Percentiles rank a stretch among this genome's conserved stretches.
These are phyloP conservation scores for Hyaloperonospora brassicae DNA, from an alignment of 352 stramenopile species.

Conservation along the genomic window DNA sequence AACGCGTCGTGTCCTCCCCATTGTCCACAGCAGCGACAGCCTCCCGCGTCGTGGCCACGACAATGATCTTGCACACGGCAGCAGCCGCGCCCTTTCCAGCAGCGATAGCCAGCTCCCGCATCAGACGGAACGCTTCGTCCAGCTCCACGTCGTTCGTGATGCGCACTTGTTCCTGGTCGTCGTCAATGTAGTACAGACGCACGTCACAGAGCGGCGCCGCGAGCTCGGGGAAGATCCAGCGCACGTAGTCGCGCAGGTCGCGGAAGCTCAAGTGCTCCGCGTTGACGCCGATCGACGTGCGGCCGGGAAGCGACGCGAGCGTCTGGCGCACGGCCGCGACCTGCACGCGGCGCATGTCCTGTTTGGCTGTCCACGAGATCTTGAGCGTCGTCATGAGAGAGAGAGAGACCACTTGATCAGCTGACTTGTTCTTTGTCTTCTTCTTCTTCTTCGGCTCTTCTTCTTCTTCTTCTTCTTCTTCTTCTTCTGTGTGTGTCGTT, in stretches of 20 bases:
- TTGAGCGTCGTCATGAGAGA: slow-evolving; percentile 74
- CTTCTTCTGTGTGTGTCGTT: too few species aligned
- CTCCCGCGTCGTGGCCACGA: slow-evolving; percentile 31
- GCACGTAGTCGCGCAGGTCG: slow-evolving; percentile 60
- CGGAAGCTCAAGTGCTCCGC: slow-evolving; percentile 34
- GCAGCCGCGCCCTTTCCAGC: slow-evolving; percentile 32
- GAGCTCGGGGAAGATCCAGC: slow-evolving; percentile 59
- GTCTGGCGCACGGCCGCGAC: slow-evolving; percentile 54
- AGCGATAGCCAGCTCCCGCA: slow-evolving; percentile 51
- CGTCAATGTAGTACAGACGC: slow-evolving; percentile 77
- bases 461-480: too few species aligned
- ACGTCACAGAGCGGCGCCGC: slow-evolving; percentile 28
- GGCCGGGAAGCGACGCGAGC: slow-evolving; percentile 40
- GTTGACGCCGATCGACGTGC: slow-evolving; percentile 21
- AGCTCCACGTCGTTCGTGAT: slow-evolving; percentile 80
- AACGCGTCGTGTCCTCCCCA: not conserved
- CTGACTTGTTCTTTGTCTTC: not conserved
- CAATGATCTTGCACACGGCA: slow-evolving; percentile 64
- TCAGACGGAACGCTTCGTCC: slow-evolving; percentile 65
- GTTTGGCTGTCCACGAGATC: slow-evolving; percentile 70
- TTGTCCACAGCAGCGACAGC: too few species aligned
- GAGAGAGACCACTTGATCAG: slow-evolving; percentile 18
- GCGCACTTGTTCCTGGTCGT: slow-evolving; percentile 75
- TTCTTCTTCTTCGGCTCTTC: too few species aligned
- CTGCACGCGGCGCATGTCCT: slow-evolving; percentile 82